Evolutionary conservation across 2,329 filamentous ascomycete species (phyloP).

Genomic region (Diaporthe helianthi): DNA sequence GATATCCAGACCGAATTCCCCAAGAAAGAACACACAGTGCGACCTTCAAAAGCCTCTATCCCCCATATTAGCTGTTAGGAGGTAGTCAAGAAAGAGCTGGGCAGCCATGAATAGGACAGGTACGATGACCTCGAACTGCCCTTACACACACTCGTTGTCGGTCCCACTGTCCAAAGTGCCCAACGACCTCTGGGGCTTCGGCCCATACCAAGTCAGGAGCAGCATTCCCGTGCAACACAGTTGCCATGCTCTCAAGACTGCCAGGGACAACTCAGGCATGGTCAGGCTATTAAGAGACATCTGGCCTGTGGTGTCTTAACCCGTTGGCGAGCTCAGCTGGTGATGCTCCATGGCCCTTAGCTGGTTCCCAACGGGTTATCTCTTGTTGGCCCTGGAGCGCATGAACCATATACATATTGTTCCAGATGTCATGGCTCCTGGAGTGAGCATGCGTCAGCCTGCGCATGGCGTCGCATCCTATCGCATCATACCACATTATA

Average conservation of each 20-base stretch:
- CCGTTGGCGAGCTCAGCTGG: background rate
- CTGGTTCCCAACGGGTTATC: background rate
- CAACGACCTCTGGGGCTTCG: background rate
- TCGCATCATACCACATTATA: background rate
- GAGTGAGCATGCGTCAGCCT: background rate
- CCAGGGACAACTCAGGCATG: background rate
- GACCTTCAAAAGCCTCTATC: background rate
- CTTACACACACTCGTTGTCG: slow-evolving; percentile 23
- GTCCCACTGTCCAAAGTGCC: slow-evolving; percentile 9
- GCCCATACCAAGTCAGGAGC: slow-evolving; percentile 3
- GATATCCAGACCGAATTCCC: background rate
- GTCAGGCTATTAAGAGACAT: background rate
- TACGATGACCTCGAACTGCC: slow-evolving; percentile 33
- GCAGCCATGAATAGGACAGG: slow-evolving; percentile 36
- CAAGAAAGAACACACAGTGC: background rate
- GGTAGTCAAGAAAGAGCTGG: slow-evolving; percentile 13
- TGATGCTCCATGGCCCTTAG: background rate
- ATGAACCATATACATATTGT: background rate
- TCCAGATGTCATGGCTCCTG: background rate
- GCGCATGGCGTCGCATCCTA: background rate
- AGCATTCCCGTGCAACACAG: background rate
- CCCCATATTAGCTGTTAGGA: background rate
- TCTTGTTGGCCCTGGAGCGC: background rate
- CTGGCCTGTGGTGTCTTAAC: background rate
- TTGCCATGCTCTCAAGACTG: background rate